Base-by-base conservation (phyloP, 371 early-diverging fungal genomes). In the Synchytrium microbalum region DNA sequence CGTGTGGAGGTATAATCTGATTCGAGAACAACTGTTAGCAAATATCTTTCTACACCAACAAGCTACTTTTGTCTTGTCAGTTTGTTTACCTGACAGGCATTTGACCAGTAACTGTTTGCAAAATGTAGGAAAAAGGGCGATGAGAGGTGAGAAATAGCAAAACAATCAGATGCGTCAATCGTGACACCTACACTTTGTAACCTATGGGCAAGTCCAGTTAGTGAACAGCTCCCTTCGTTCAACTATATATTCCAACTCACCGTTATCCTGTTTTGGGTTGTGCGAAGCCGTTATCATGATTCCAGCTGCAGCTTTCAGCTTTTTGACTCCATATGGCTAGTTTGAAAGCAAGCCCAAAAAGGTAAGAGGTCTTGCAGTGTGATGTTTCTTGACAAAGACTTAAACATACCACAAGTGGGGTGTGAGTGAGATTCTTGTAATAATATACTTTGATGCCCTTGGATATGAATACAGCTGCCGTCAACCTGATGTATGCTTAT, bases 201-300 rank as follows among this genome's bases (percentile, higher is more conserved):
- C 99, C 98, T 59, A 56, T 24, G n/a, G n/a, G n/a, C n/a, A n/a
- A n/a, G n/a, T n/a, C n/a, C n/a, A n/a, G n/a, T n/a, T n/a, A n/a
- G n/a, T n/a, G n/a, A n/a, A n/a, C n/a, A n/a, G n/a, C n/a, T n/a
- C n/a, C n/a, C n/a, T n/a, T n/a, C n/a, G n/a, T n/a, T n/a, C n/a
- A n/a, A n/a, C n/a, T n/a, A n/a, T n/a, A n/a, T n/a, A n/a, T n/a
- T n/a, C n/a, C n/a, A 25, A 59, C 23, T 10, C 38, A 59, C 65
- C 75, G 77, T 99, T 99, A 74, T 99, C 97, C 68, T 88, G 80
- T 72, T 92, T 92, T 30, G 99, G 98, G 72, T 99, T 99, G 71
- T 99, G 99, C 55, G 92, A 92, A 23, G 98, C 99, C 10, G 98
- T 97, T 59, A 98, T 88, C 95, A 98, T 96, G 66, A 98, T 82